These are phyloP conservation scores for Cryptococcus sp. DNA, from an alignment of 1,284 basidiomycete species.

Conservation along the genomic window DNA sequence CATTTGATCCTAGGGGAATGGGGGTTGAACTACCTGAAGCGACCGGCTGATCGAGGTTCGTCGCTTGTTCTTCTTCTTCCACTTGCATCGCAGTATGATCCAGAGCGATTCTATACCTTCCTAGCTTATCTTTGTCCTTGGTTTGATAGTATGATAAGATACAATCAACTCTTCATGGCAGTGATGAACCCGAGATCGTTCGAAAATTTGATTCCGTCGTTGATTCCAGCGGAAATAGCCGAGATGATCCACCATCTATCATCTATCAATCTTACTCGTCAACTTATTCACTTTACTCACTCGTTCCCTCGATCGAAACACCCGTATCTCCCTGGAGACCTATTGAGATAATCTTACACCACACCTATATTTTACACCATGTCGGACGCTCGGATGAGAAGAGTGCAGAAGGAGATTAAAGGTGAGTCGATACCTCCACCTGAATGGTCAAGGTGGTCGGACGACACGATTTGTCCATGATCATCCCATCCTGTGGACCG, in stretches of 20 bases:
- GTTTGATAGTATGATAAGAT: too few relatives aligned
- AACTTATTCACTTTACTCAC: background rate
- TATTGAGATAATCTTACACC: too few relatives aligned
- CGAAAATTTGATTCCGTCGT: background rate
- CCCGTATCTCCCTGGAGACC: too few relatives aligned
- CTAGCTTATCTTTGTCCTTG: too few relatives aligned
- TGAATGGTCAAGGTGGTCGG: background rate
- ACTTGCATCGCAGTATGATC: background rate
- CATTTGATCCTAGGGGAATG: background rate
- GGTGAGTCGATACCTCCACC: slow-evolving; percentile 53
- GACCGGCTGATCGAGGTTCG: background rate
- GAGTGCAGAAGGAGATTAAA: slow-evolving; percentile 87
- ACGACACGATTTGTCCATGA: too few relatives aligned
- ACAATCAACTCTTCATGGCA: too few relatives aligned
- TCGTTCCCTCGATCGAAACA: too few relatives aligned
- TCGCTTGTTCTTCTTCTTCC: background rate
- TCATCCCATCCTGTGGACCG: too few relatives aligned
- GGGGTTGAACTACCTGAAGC: background rate
- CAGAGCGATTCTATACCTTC: too few relatives aligned
- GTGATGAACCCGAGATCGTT: background rate
- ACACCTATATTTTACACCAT: slow-evolving; percentile 26
- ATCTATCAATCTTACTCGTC: background rate
- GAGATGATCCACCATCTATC: background rate
- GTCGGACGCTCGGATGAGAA: slow-evolving; percentile 74
- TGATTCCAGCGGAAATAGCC: too few relatives aligned